Conservation (phyloP, 2,329 filamentous ascomycete species). For the Epichloe coenophiala region DNA sequence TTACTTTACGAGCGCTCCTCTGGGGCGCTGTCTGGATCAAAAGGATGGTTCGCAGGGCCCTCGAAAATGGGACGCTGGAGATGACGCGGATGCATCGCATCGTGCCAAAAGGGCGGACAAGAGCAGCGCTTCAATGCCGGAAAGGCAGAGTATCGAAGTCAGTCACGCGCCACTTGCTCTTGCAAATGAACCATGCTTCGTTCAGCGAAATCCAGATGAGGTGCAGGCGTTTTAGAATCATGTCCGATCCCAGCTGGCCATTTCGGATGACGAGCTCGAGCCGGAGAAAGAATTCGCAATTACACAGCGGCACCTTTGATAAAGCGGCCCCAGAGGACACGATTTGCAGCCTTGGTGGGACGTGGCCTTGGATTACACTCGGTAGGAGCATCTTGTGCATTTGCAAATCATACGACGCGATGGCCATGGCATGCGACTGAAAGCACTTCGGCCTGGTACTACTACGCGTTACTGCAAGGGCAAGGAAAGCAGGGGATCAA, state of each 20-base stretch:
- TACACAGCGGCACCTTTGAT: neutral
- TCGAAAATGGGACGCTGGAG: neutral
- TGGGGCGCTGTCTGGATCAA: slow-evolving; percentile 18
- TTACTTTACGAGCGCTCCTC: slow-evolving; percentile 18
- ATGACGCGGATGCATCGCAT: neutral
- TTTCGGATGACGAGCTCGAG: slow-evolving; percentile 19
- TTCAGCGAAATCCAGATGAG: slow-evolving; percentile 11
- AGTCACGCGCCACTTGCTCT: too few relatives aligned
- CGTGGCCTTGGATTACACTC: neutral
- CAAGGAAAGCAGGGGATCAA: too few relatives aligned
- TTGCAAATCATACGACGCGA: neutral
- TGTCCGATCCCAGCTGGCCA: slow-evolving; percentile 16
- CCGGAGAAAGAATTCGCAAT: neutral
- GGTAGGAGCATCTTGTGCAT: neutral
- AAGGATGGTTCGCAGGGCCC: neutral
- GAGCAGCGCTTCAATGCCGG: too few relatives aligned
- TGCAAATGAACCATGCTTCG: neutral
- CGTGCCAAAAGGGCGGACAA: neutral
- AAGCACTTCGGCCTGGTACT: neutral
- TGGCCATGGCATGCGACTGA: neutral
- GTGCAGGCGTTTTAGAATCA: slow-evolving; percentile 18
- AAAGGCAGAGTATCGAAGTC: neutral
- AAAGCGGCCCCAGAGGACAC: neutral
- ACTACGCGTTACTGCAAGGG: neutral
- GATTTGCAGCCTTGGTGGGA: neutral